Evolutionary conservation across 345 rosid genomes (phyloP), one percentile per base, ranked within the genome.

Genomic region (Citrus australasica): DNA sequence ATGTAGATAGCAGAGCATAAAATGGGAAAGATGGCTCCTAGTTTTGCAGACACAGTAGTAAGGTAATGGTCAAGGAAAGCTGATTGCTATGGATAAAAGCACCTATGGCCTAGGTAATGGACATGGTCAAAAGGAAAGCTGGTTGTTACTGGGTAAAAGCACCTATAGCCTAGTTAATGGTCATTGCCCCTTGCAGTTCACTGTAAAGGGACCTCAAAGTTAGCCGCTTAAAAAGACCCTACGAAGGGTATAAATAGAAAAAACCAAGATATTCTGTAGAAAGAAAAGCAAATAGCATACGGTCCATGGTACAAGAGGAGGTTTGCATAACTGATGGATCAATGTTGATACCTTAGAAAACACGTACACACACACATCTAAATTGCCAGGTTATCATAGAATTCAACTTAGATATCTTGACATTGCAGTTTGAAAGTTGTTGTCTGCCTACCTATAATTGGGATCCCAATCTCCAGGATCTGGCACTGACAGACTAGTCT

Each of bases 381-480:
- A 40, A 53, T 22, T 10, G 40, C 67, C 74, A 71, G 55, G n/a
- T 22, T 21, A 76, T 61, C 67, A 46, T 28, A 75, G 51, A 14
- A 66, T 67, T 32, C 51, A 38, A 62, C 17, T 17, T 32, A 37
- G 17, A 22, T 35, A 64, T 65, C 22, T 59, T 25, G 27, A 74
- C 2, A 80, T 28, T 24, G 62, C 32, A 66, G 62, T 53, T 63
- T 37, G 55, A 72, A 74, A 55, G 7, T 70, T 67, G 9, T 67
- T 70, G 75, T 74, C 73, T 79, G 63, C 85, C 83, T 81, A 89
- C 99, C 99, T 94, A 89, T 92, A 97, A 87, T 90, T 91, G 51
- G 99, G 99, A 89, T 97, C 99, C 99, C 99, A 97, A 72, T 97
- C 98, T 79, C 97, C 97, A 24, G 99, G 98, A 87, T 90, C 91